These are phyloP conservation scores for Naegleria fowleri DNA, from an alignment of 208 protist genomes.

Conservation along the genomic window DNA sequence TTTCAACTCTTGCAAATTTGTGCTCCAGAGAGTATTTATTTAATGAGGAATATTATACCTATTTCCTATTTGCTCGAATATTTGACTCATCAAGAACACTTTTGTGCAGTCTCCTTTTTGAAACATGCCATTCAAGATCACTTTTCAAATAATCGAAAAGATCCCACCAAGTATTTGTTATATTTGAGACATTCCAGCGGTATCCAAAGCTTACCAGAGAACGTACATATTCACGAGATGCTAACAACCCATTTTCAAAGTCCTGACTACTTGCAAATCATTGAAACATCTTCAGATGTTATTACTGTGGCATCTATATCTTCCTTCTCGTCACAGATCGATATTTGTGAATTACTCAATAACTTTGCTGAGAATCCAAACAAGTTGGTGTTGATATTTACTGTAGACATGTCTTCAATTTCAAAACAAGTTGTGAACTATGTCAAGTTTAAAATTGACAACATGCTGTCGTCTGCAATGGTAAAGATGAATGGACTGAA, in stretches of 20 bases:
- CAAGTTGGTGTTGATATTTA: background rate
- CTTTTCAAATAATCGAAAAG: background rate
- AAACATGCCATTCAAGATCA: background rate
- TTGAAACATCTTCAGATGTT: background rate
- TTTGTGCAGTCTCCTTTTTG: background rate
- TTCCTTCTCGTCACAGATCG: background rate
- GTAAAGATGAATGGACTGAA: background rate
- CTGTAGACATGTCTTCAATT: background rate
- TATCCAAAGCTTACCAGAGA: background rate
- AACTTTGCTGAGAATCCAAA: background rate
- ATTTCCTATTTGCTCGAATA: conserved; percentile 35
- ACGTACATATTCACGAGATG: background rate
- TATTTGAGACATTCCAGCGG: background rate
- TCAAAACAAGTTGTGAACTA: background rate
- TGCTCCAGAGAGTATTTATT: conserved; percentile 35
- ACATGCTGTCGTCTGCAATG: background rate
- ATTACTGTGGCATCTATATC: background rate
- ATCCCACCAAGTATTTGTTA: background rate
- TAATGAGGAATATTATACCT: conserved; percentile 20
- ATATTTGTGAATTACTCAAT: background rate
- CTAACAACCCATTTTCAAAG: background rate
- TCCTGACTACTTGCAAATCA: background rate
- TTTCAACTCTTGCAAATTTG: conserved; percentile 39
- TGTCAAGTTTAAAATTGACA: background rate
- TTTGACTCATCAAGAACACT: conserved; percentile 40